A percentile compares a stretch with the other conserved stretches of the same genome.
phyloP scores from a whole-genome alignment of 805 yeast species.

The Zygosaccharomyces kombuchaensis region DNA sequence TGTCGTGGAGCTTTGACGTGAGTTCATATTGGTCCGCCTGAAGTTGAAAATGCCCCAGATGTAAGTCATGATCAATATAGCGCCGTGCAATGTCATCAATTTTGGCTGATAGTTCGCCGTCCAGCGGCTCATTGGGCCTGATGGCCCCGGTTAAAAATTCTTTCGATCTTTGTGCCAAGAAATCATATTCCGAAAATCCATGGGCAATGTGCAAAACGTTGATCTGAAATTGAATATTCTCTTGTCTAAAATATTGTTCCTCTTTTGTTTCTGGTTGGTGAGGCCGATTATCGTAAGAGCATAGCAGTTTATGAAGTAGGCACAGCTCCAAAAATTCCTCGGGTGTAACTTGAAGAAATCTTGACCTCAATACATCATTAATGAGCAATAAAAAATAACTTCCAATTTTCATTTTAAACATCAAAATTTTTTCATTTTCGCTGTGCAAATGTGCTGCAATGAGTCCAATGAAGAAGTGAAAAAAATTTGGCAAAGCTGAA shows the following conservation, averaged over 20 bases:
- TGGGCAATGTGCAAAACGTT: slow-evolving; percentile 16
- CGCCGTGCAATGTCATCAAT: slow-evolving; percentile 8
- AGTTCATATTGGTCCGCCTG: neutral
- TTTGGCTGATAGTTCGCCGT: slow-evolving; percentile 3
- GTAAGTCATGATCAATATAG: neutral
- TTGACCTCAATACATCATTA: slow-evolving; percentile 13
- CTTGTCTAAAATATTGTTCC: slow-evolving; percentile 1
- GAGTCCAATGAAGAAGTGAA: slow-evolving; percentile 13
- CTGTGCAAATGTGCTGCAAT: slow-evolving; percentile 16
- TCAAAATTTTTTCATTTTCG: neutral
- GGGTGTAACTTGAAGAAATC: slow-evolving; percentile 19
- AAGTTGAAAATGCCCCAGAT: neutral
- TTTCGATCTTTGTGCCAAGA: slow-evolving; percentile 6
- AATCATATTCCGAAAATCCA: slow-evolving; percentile 22
- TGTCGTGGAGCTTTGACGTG: neutral
- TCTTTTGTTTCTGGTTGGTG: neutral
- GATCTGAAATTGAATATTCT: slow-evolving; percentile 11
- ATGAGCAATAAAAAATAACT: slow-evolving; percentile 15
- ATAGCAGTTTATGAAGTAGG: slow-evolving; percentile 13
- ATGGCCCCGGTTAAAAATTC: slow-evolving; percentile 3
- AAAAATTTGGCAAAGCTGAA: slow-evolving; percentile 9
- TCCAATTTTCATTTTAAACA: slow-evolving; percentile 8
- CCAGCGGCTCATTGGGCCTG: neutral
- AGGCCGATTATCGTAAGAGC: slow-evolving; percentile 5
- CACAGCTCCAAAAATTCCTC: slow-evolving; percentile 20